Conservation (phyloP, 148 eudicot genomes). For the Pouteria glomerata region DNA sequence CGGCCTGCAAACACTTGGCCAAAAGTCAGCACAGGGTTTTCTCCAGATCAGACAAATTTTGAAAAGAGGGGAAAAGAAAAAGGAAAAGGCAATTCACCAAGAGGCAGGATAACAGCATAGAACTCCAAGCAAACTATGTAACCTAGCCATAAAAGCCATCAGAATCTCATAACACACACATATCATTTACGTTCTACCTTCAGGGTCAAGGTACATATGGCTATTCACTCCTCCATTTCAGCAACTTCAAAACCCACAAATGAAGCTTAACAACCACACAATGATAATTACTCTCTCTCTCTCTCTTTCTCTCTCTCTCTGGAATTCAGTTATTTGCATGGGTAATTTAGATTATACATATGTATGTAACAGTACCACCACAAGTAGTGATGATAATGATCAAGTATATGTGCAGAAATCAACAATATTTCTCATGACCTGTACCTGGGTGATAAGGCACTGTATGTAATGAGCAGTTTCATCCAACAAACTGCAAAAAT, state of each 20-base stretch:
- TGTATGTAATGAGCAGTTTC: constrained; percentile 78
- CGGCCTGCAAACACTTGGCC: constrained; percentile 2
- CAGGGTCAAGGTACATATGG: not conserved
- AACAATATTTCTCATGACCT: constrained; percentile 65
- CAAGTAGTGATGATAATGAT: no score
- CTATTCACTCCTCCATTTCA: not conserved
- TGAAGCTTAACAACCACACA: not conserved
- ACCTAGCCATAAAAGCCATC: not conserved
- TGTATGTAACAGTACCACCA: no score
- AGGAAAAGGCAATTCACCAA: not conserved
- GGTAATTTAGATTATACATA: no score
- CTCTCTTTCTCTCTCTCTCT: not conserved
- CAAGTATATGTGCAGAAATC: constrained; percentile 30
- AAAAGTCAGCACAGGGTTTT: not conserved
- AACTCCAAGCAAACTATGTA: constrained; percentile 8
- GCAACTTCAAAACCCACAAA: not conserved
- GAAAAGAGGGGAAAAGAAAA: not conserved
- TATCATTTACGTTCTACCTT: not conserved
- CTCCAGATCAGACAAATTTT: not conserved
- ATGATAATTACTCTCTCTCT: not conserved
- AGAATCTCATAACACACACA: not conserved
- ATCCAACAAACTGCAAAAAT: constrained; percentile 42
- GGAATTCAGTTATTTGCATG: no score
- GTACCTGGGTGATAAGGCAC: constrained; percentile 74
- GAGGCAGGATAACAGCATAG: no score